Percentiles rank a stretch among this genome's conserved stretches.
phyloP scores from a whole-genome alignment of 73 alveolate genomes.

The Paraurostyla sp. region DNA sequence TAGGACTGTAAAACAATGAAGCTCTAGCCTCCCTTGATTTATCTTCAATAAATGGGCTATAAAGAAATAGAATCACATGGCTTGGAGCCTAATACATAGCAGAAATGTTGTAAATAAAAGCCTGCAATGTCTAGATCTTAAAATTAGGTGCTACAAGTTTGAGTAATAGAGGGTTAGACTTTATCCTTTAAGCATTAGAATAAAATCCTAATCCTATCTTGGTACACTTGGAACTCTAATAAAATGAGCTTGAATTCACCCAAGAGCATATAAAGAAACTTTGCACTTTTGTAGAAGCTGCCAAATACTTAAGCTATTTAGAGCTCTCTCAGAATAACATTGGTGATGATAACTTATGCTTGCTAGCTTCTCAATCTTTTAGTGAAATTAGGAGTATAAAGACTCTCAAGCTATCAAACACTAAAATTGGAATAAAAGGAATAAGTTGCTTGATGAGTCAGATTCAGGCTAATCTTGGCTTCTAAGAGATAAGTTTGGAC shows the following conservation, averaged over 20 bases:
- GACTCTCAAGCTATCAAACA: background rate
- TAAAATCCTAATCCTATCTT: background rate
- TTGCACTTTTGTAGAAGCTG: background rate
- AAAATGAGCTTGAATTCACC: slow-evolving; percentile 19
- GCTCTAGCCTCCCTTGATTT: background rate
- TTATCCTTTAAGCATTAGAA: background rate
- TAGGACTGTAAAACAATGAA: background rate
- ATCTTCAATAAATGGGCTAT: background rate
- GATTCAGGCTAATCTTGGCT: background rate
- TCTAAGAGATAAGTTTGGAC: background rate
- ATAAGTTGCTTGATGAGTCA: background rate
- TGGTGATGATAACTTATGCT: background rate
- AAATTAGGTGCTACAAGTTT: background rate
- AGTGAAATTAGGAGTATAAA: background rate
- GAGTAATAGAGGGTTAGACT: background rate
- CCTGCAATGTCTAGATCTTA: background rate
- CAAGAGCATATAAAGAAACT: background rate
- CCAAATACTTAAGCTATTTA: background rate
- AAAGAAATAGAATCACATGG: background rate
- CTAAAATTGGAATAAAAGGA: background rate
- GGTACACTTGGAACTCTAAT: background rate
- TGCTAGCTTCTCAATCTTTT: background rate
- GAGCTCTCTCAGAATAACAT: background rate
- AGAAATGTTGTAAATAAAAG: background rate
- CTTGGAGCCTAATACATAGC: background rate